Evolutionary conservation across 2,329 filamentous ascomycete species (phyloP).

Genomic region (Didymella lethalis): DNA sequence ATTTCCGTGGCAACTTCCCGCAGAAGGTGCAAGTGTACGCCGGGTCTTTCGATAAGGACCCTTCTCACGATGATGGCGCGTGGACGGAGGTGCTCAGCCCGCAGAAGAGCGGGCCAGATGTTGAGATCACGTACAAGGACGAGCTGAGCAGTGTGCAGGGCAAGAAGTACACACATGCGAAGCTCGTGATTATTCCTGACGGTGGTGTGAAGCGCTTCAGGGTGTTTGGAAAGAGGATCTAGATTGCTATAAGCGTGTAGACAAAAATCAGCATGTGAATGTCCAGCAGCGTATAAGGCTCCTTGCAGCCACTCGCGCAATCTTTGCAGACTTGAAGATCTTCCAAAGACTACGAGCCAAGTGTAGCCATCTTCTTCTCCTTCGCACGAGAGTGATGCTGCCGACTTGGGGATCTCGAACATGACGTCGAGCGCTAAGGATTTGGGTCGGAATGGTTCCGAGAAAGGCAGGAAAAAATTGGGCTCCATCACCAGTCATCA

Average conservation of each 20-base stretch:
- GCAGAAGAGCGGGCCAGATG: slow-evolving; percentile 75
- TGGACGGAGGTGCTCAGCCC: slow-evolving; percentile 73
- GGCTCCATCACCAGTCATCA: slow-evolving; percentile 37
- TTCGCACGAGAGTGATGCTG: background rate
- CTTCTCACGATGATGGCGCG: slow-evolving; percentile 62
- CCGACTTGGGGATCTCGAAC: slow-evolving; percentile 15
- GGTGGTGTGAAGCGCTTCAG: slow-evolving; percentile 90
- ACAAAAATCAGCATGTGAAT: too few relatives aligned
- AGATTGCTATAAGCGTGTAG: background rate
- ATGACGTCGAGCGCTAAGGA: slow-evolving; percentile 38
- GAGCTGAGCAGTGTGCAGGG: slow-evolving; percentile 60
- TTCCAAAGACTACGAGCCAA: too few relatives aligned
- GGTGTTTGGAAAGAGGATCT: slow-evolving; percentile 68
- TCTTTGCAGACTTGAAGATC: too few relatives aligned
- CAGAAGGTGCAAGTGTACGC: slow-evolving; percentile 73
- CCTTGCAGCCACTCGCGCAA: too few relatives aligned
- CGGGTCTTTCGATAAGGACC: slow-evolving; percentile 67
- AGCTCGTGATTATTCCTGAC: slow-evolving; percentile 91
- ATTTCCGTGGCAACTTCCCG: slow-evolving; percentile 85
- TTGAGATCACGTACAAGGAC: slow-evolving; percentile 70
- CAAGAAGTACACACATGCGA: slow-evolving; percentile 78
- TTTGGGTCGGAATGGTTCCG: slow-evolving; percentile 34
- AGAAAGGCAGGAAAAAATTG: slow-evolving; percentile 40
- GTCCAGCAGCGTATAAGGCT: too few relatives aligned
- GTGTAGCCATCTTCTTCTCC: background rate